Percentiles rank a stretch among this genome's conserved stretches.
Conservation (phyloP, 371 early-diverging fungal species). For the Capniomyces stellatus region DNA sequence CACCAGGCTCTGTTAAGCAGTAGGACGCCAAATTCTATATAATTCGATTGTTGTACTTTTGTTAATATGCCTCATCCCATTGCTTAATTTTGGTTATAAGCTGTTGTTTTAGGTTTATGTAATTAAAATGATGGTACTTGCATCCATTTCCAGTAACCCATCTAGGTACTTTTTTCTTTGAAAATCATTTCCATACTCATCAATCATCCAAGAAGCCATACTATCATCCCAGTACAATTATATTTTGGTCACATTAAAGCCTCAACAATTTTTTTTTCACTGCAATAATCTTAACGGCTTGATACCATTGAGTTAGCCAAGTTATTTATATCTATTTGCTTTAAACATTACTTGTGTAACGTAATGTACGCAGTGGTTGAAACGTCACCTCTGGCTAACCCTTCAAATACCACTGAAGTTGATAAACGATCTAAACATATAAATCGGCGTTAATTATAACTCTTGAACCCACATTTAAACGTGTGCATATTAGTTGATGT, state of each 20-base stretch:
- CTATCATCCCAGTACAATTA: neutral
- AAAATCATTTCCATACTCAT: conserved; percentile 29
- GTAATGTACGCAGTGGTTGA: conserved; percentile 38
- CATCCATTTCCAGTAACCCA: conserved; percentile 27
- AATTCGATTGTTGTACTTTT: no score
- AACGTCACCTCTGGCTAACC: conserved; percentile 32
- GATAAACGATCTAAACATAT: conserved; percentile 30
- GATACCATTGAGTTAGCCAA: neutral
- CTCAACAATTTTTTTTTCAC: no score
- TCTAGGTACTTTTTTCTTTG: conserved; percentile 32
- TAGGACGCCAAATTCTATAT: conserved; percentile 33
- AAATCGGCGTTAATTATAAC: no score
- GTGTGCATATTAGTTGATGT: no score
- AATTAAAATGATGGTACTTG: no score
- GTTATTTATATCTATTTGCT: conserved; percentile 8
- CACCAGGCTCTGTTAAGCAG: conserved; percentile 56
- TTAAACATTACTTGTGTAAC: conserved; percentile 28
- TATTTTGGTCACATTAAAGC: no score
- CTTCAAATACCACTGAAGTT: conserved; percentile 35
- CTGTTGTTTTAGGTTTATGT: no score
- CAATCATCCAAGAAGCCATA: conserved; percentile 44
- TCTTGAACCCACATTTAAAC: no score
- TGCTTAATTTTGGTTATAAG: no score
- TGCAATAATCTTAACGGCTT: no score
- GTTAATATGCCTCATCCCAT: no score